Evolutionary conservation across 2,329 filamentous ascomycete species (phyloP).

Genomic region (Rutstroemia sp.): DNA sequence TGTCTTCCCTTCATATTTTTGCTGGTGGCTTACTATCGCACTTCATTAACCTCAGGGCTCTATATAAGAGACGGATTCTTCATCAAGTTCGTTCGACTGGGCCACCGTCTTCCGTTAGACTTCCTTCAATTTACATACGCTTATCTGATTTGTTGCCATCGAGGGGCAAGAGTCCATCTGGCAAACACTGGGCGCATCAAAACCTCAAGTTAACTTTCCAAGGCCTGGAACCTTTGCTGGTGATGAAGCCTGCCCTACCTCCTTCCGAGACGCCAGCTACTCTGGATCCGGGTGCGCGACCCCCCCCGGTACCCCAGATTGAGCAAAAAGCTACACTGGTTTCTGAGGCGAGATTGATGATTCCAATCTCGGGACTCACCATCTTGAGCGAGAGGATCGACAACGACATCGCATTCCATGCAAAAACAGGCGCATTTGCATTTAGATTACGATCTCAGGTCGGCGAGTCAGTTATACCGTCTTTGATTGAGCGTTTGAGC

Average conservation of each 20-base stretch:
- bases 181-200: slow-evolving; percentile 22
- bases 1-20: slow-evolving; percentile 31
- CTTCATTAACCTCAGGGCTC: slow-evolving; percentile 31
- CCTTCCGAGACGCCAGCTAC: not conserved
- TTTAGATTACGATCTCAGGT: slow-evolving; percentile 26
- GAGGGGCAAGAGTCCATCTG: slow-evolving; percentile 48
- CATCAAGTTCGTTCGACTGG: slow-evolving; percentile 26
- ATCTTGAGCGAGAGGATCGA: slow-evolving; percentile 27
- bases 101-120: slow-evolving; percentile 17
- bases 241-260: not conserved
- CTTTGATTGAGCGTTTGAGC: slow-evolving; percentile 31
- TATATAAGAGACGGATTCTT: slow-evolving; percentile 23
- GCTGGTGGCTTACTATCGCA: slow-evolving; percentile 32
- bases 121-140: slow-evolving; percentile 25
- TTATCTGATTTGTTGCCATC: slow-evolving; percentile 24
- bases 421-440: slow-evolving; percentile 23
- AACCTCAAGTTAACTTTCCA: slow-evolving; percentile 40
- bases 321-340: slow-evolving; percentile 25
- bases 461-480: slow-evolving; percentile 25
- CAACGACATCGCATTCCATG: slow-evolving; percentile 28
- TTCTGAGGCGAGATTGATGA: slow-evolving; percentile 27
- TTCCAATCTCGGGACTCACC: slow-evolving; percentile 20
- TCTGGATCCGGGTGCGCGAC: not conserved
- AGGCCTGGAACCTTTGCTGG: slow-evolving; percentile 22
- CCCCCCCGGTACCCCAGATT: not conserved